Base-by-base conservation (phyloP, 106 monocot genomes). In the Dendrobium catenatum region DNA sequence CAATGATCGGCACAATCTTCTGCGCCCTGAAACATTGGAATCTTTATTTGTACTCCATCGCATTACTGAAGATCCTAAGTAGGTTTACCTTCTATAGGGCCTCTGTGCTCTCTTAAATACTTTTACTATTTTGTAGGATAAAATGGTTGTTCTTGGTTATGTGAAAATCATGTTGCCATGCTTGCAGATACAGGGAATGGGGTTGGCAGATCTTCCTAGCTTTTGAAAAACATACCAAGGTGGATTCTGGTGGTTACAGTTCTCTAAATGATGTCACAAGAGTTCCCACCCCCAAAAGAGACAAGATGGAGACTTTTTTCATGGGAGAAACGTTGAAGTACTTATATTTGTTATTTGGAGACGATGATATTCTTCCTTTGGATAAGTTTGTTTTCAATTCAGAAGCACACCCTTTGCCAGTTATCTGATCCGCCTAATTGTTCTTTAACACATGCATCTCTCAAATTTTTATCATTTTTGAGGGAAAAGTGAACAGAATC, bases 291-390 rank as follows among this genome's bases (percentile, higher is more conserved):
- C 89, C 26, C 20, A 90, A 80, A 82, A 94, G 96, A 79, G 96
- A 96, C 82, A 96, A 96, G 85, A 96, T 97, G 96, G 96, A 97
- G 82, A 97, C 96, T 75, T 97, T 97, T 82, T 97, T 97, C 83
- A 81, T 94, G 58, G 96, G 93, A 15, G 96, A 97, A 81, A 97
- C 94, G 48, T 78, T 97, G 56, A 97, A 97, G 48, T 97, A 97
- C 75, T 84, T 97, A 78, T 97, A 94, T 89, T 74, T 97, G 72
- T 80, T 97, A 26, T 97, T 97, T 78, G 94, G 87, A 42, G 89
- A 97, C 66, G 81, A 83, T 20, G 77, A 89, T 78, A 75, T 90
- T 56, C 86, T 97, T 64, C 92, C 96, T 79, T 79, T 97, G 2
- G 89, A 97, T 86, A 92, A 92, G 78, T 97, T 86, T 84, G 92